These are phyloP conservation scores for Ophiocordyceps camponoti-saundersi DNA, from an alignment of 2,329 filamentous ascomycete species.

Conservation along the genomic window DNA sequence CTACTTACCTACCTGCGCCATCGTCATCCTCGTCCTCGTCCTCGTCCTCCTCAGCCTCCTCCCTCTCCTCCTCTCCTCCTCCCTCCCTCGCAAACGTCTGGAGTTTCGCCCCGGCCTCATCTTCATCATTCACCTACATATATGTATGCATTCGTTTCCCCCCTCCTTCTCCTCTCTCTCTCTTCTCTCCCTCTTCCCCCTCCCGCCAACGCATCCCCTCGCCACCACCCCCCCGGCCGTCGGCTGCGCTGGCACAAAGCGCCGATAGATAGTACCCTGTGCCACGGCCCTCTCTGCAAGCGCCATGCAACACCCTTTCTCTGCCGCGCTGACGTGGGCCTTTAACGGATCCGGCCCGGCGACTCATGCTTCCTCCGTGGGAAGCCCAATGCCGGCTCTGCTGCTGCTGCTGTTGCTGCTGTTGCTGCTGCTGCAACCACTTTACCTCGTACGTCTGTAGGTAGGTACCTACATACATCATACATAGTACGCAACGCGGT, in stretches of 20 bases:
- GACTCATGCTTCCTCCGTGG: not conserved
- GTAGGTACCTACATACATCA: not conserved
- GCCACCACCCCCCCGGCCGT: not conserved
- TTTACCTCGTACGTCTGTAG: not conserved
- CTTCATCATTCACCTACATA: no score
- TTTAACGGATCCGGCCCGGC: conserved; percentile 1
- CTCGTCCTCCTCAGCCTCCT: not conserved
- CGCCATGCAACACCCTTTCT: not conserved
- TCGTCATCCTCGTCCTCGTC: not conserved
- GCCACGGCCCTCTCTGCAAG: not conserved
- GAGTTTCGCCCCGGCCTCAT: no score
- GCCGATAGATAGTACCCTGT: not conserved
- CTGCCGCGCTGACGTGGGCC: not conserved
- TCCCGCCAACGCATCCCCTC: not conserved
- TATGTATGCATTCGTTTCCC: no score
- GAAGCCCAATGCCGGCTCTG: no score
- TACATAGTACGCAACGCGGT: no score
- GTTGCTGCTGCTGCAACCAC: not conserved
- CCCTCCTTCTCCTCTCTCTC: not conserved
- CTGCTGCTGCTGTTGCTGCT: no score
- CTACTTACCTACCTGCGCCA: no score
- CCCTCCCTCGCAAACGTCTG: not conserved
- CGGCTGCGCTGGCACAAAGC: not conserved
- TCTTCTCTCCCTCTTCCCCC: not conserved
- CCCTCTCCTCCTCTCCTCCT: not conserved